Evolutionary conservation across 768 basidiomycete species (phyloP).

Genomic region (Naematelia aurantialba): DNA sequence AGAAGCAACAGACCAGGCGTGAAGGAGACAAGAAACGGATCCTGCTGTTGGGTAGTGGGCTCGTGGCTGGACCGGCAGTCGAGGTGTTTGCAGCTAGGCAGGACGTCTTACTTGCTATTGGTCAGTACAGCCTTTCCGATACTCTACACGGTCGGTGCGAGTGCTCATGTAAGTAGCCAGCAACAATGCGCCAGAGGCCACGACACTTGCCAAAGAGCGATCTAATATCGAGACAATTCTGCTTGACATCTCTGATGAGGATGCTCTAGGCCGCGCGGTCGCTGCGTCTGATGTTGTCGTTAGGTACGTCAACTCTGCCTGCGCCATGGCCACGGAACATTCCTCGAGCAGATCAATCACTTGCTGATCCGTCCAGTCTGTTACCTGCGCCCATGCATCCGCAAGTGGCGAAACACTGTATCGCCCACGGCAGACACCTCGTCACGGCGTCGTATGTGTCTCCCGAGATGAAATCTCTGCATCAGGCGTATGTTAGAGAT

Average conservation of each 20-base stretch:
- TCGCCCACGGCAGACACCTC: conserved; percentile 66
- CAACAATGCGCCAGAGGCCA: conserved; percentile 63
- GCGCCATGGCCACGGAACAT: neutral
- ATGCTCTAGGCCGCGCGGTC: conserved; percentile 58
- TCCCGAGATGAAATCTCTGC: conserved; percentile 65
- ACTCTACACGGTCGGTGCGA: conserved; percentile 5
- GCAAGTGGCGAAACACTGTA: conserved; percentile 67
- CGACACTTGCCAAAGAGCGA: conserved; percentile 53
- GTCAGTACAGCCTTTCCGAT: conserved; percentile 58
- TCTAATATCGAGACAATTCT: conserved; percentile 59
- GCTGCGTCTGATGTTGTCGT: conserved; percentile 71
- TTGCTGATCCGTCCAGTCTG: conserved; percentile 56
- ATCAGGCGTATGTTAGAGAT: conserved; percentile 60
- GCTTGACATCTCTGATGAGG: conserved; percentile 60
- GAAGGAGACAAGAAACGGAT: conserved; percentile 57
- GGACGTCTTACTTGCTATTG: conserved; percentile 70
- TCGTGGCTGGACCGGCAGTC: conserved; percentile 87
- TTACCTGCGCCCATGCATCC: conserved; percentile 74
- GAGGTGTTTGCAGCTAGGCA: conserved; percentile 63
- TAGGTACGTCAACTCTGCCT: conserved; percentile 59
- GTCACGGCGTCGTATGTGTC: conserved; percentile 91
- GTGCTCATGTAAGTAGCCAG: conserved; percentile 58
- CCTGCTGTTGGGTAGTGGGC: conserved; percentile 84
- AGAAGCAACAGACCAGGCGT: neutral
- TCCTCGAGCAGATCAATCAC: no score